Evolutionary conservation across 768 basidiomycete species (phyloP), one percentile per base, ranked within the genome.

Genomic region (Pulveroboletus ravenelii): DNA sequence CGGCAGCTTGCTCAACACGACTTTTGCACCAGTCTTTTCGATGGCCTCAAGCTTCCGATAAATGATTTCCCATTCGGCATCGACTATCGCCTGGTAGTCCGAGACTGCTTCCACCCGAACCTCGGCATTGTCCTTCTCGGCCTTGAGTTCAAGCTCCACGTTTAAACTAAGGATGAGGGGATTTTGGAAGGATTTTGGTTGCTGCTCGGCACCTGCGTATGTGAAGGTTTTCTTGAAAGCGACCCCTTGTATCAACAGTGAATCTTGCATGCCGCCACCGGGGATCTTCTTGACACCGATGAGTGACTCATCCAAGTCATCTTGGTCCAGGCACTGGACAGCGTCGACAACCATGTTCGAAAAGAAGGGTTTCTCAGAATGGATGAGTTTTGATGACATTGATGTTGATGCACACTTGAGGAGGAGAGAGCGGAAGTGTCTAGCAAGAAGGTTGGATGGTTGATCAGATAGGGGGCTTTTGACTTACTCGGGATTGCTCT

Each of bases 191-290:
- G 80, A 78, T 72, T 98, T 98, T 38, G 95, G 96, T 66, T 98
- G 95, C 70, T 99, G 96, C 66, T 99, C 96, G 17, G 96, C 96
- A 41, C 96, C 96, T 18, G 96, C 96, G 59, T 99, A 99, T 2
- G 93, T 94, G 72, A 99, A 99, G 0, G 96, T 99, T 75, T 99
- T 99, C 71, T 97, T 97, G 84, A 98, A 99, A 0, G 96, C 84
- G 42, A 99, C 96, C 35, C 96, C 95, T 50, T 75, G 73, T 64
- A 99, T 78, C 39, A 98, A 77, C 13, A 87, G 78, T 3, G 93
- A 95, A 68, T 98, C 96, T 70, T 97, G 93, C 85, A 96, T 89
- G 52, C 90, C 96, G 41, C 96, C 96, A 45, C 96, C 96, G 20
- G 96, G 83, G 42, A 98, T 89, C 75, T 97, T 96, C 75, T 98